Evolutionary conservation across 2,329 filamentous ascomycete genomes (phyloP).

Genomic region (Colletotrichum sp.): DNA sequence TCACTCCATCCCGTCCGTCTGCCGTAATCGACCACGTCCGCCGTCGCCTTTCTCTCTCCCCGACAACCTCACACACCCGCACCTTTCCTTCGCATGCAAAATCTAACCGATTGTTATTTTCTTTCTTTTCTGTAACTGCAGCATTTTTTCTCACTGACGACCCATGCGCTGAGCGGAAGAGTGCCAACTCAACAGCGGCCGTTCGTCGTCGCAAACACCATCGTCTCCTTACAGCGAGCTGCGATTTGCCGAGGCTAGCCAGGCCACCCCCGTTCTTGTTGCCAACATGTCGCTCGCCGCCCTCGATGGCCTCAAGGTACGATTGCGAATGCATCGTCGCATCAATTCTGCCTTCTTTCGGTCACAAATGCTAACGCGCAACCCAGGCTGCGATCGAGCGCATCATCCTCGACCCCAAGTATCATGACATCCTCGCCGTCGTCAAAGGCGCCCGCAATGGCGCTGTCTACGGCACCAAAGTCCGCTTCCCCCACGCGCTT

Average conservation of each 20-base stretch:
- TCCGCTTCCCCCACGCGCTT: slow-evolving; percentile 96
- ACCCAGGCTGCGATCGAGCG: slow-evolving; percentile 72
- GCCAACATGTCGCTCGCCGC: slow-evolving; percentile 18
- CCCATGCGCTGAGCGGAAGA: slow-evolving; percentile 5
- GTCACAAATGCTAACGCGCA: not conserved
- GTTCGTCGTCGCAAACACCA: not conserved
- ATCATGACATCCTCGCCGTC: slow-evolving; percentile 84
- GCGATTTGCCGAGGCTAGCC: slow-evolving; percentile 19
- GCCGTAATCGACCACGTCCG: not conserved
- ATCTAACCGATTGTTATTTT: not conserved
- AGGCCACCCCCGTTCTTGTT: not conserved
- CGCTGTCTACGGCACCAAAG: slow-evolving; percentile 94
- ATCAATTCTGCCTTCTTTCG: not conserved
- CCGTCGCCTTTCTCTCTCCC: not conserved
- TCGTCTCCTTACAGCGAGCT: not conserved
- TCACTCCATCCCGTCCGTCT: not conserved
- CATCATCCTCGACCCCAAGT: slow-evolving; percentile 80
- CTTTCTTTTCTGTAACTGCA: not conserved
- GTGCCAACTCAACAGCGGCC: not conserved
- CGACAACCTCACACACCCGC: not conserved
- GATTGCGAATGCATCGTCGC: not conserved
- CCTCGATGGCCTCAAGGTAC: slow-evolving; percentile 20
- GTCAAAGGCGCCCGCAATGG: slow-evolving; percentile 96
- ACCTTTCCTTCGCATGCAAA: not conserved
- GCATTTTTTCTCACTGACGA: not conserved